Percentiles rank a stretch among this genome's conserved stretches.
Conservation (phyloP, 495 filamentous ascomycete species). For the Xylaria castorea region DNA sequence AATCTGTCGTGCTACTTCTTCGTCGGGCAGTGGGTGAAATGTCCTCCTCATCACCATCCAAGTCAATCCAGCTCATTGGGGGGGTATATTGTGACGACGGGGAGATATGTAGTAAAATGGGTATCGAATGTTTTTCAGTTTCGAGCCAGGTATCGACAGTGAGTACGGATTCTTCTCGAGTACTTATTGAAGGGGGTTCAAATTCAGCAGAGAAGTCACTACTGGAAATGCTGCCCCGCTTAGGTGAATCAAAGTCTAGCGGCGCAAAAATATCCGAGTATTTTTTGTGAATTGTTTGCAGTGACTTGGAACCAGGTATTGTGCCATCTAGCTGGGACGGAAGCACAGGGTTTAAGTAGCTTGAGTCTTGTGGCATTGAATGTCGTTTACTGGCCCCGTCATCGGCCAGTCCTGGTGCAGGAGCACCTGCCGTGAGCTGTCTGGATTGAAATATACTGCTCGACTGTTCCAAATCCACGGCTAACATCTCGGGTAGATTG, state of each 20-base stretch:
- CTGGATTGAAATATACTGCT: slow-evolving; percentile 46
- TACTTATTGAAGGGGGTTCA: slow-evolving; percentile 37
- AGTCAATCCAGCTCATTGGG: slow-evolving; percentile 46
- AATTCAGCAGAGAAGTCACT: slow-evolving; percentile 41
- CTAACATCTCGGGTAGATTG: slow-evolving; percentile 55
- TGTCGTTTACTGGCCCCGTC: slow-evolving; percentile 33
- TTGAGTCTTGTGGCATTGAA: slow-evolving; percentile 35
- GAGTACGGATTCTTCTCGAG: slow-evolving; percentile 44
- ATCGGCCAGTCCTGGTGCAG: slow-evolving; percentile 39
- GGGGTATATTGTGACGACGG: slow-evolving; percentile 12
- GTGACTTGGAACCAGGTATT: slow-evolving; percentile 34
- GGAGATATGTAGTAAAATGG: slow-evolving; percentile 13
- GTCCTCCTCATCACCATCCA: slow-evolving; percentile 32
- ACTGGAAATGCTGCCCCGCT: slow-evolving; percentile 29
- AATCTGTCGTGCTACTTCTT: slow-evolving; percentile 26
- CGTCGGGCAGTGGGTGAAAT: slow-evolving; percentile 13
- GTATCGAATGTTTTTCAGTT: slow-evolving; percentile 40
- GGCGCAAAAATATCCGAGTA: slow-evolving; percentile 33
- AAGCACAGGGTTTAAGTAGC: slow-evolving; percentile 27
- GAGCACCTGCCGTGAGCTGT: slow-evolving; percentile 51
- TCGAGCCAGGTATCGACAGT: slow-evolving; percentile 45
- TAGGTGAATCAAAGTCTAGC: slow-evolving; percentile 17
- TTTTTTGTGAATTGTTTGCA: slow-evolving; percentile 37
- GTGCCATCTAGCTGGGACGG: slow-evolving; percentile 26
- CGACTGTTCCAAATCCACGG: slow-evolving; percentile 49